phyloP scores from a whole-genome alignment of 495 filamentous ascomycete species.

The Immersiella caudata region DNA sequence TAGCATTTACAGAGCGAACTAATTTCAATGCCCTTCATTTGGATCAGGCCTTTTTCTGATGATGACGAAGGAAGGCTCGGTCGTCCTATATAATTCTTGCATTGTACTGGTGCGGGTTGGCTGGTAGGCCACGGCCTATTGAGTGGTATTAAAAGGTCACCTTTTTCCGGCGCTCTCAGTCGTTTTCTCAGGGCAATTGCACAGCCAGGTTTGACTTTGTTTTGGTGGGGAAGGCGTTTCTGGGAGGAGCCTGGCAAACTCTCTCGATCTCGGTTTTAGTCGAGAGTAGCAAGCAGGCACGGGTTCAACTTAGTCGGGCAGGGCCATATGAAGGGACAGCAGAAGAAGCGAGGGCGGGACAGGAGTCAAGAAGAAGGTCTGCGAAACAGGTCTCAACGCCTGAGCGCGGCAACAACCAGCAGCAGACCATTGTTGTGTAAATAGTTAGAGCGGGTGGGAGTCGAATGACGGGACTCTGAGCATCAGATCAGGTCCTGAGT shows the following conservation, averaged over 20 bases:
- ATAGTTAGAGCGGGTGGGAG: neutral
- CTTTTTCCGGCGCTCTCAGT: slow-evolving; percentile 1
- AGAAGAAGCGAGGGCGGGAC: neutral
- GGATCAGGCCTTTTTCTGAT: slow-evolving; percentile 15
- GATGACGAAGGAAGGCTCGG: slow-evolving; percentile 2
- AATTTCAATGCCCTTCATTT: slow-evolving; percentile 13
- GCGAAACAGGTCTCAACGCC: slow-evolving; percentile 1
- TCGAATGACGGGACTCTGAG: neutral
- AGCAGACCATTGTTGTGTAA: neutral
- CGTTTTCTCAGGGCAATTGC: slow-evolving; percentile 4
- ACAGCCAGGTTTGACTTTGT: neutral
- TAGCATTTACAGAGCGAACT: slow-evolving; percentile 19
- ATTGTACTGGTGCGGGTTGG: slow-evolving; percentile 16
- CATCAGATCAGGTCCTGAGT: neutral
- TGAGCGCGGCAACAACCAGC: neutral
- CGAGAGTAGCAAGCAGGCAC: neutral
- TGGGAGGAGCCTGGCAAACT: neutral
- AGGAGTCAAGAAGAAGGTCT: neutral
- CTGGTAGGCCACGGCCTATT: neutral
- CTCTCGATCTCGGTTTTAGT: neutral
- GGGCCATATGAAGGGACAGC: neutral
- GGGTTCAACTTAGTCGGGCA: neutral
- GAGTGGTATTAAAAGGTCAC: neutral
- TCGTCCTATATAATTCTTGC: slow-evolving; percentile 16
- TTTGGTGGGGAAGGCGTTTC: slow-evolving; percentile 3